These are phyloP conservation scores for Plenodomus lindquistii DNA, from an alignment of 2,329 filamentous ascomycete species.

Conservation along the genomic window DNA sequence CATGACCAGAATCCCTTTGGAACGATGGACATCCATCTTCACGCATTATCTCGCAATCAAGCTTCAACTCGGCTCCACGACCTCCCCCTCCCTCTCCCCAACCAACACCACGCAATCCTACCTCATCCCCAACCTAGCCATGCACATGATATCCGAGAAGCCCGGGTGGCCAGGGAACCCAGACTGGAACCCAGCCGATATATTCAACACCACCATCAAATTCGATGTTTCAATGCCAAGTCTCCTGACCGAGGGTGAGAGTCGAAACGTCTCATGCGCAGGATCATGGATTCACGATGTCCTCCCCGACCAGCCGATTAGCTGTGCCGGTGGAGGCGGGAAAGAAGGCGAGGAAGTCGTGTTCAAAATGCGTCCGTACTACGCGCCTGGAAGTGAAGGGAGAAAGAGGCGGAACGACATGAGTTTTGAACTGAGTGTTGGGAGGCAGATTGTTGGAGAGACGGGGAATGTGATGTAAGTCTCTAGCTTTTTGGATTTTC, in stretches of 20 bases:
- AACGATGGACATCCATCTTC: too few species aligned
- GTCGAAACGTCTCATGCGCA: neutral
- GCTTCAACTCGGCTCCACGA: slow-evolving; percentile 2
- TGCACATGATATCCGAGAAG: slow-evolving; percentile 33
- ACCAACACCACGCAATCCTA: slow-evolving; percentile 11
- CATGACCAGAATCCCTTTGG: neutral
- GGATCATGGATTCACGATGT: neutral
- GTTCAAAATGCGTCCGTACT: slow-evolving; percentile 6
- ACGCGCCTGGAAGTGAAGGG: neutral
- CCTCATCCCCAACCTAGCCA: slow-evolving; percentile 23
- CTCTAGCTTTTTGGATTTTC: neutral
- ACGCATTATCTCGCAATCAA: neutral
- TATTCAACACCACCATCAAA: slow-evolving; percentile 27
- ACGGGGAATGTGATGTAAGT: neutral
- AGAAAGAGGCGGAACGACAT: slow-evolving; percentile 6
- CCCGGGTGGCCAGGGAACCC: slow-evolving; percentile 24
- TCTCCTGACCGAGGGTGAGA: neutral
- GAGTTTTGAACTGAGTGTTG: slow-evolving; percentile 8
- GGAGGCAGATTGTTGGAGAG: neutral
- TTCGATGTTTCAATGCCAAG: slow-evolving; percentile 23
- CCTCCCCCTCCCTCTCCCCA: neutral
- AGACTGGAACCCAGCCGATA: slow-evolving; percentile 20
- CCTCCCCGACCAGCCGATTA: neutral
- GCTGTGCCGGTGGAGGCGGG: neutral
- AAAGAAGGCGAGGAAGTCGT: neutral